phyloP scores from a whole-genome alignment of 2,329 filamentous ascomycete genomes.

The Penicillium digitatum region DNA sequence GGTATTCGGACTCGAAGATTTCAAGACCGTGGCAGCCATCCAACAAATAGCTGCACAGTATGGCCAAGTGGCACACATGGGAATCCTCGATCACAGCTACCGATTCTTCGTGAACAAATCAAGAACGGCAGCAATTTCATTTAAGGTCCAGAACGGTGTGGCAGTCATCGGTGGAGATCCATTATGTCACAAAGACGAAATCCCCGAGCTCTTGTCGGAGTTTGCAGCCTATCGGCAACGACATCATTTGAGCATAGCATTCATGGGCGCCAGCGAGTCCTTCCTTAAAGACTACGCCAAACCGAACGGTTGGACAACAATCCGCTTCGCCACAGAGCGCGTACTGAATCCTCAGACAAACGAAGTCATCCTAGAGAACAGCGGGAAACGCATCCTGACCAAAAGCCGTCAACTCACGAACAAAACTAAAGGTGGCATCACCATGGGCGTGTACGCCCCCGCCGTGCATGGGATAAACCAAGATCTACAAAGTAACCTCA shows the following conservation, averaged over 20 bases:
- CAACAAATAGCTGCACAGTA: conserved; percentile 31
- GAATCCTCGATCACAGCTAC: conserved; percentile 42
- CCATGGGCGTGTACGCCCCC: conserved; percentile 37
- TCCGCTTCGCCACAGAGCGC: conserved; percentile 40
- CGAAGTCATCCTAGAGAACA: conserved; percentile 34
- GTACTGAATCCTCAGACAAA: conserved; percentile 43
- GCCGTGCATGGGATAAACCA: conserved; percentile 27
- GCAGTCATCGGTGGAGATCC: conserved; percentile 42
- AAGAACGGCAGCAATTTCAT: conserved; percentile 37
- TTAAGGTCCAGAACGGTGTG: conserved; percentile 37
- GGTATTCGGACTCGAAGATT: conserved; percentile 32
- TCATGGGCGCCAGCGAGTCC: conserved; percentile 36
- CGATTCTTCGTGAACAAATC: conserved; percentile 39
- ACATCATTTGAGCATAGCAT: conserved; percentile 32
- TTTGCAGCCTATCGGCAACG: conserved; percentile 34
- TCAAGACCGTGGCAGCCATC: conserved; percentile 32
- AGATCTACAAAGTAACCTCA: conserved; percentile 31
- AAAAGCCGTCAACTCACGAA: conserved; percentile 39
- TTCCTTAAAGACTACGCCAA: conserved; percentile 32
- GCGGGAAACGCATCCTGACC: conserved; percentile 37
- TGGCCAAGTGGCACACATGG: conserved; percentile 43
- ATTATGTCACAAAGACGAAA: conserved; percentile 29
- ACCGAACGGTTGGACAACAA: conserved; percentile 32
- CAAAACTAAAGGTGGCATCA: conserved; percentile 32
- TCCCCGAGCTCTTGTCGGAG: conserved; percentile 32